phyloP scores from a whole-genome alignment of 2,329 filamentous ascomycete species.

The Cercospora zeae-maydis region DNA sequence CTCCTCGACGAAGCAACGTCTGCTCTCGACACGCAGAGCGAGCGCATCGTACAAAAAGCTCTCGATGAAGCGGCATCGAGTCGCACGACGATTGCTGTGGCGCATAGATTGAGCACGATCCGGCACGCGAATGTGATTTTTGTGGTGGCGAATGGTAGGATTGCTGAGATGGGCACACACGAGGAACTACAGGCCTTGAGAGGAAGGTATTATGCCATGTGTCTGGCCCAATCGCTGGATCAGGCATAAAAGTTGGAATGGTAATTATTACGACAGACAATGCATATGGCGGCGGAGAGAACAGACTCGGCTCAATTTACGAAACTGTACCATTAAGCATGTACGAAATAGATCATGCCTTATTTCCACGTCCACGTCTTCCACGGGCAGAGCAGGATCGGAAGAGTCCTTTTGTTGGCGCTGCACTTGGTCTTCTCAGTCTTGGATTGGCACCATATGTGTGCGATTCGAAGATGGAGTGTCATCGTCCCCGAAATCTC shows the following conservation, averaged over 20 bases:
- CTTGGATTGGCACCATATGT: too few species aligned
- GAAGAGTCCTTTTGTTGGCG: too few species aligned
- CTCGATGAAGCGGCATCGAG: constrained; percentile 53
- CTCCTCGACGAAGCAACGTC: constrained; percentile 60
- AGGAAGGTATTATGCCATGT: constrained; percentile 46
- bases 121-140: constrained; percentile 41
- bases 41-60: constrained; percentile 64
- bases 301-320: background rate
- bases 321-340: background rate
- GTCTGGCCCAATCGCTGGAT: constrained; percentile 43
- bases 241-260: constrained; percentile 18
- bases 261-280: background rate
- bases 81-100: constrained; percentile 43
- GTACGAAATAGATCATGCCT: background rate
- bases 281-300: background rate
- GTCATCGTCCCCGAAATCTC: too few species aligned
- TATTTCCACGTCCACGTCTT: background rate
- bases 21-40: constrained; percentile 62
- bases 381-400: too few species aligned
- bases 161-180: constrained; percentile 42
- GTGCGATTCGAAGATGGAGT: too few species aligned
- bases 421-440: too few species aligned
- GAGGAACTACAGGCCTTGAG: constrained; percentile 38
- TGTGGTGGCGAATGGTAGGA: constrained; percentile 39
- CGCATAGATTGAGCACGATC: constrained; percentile 42